These are phyloP conservation scores for Rauvolfia tetraphylla DNA, from an alignment of 257 asterid species.

Conservation along the genomic window DNA sequence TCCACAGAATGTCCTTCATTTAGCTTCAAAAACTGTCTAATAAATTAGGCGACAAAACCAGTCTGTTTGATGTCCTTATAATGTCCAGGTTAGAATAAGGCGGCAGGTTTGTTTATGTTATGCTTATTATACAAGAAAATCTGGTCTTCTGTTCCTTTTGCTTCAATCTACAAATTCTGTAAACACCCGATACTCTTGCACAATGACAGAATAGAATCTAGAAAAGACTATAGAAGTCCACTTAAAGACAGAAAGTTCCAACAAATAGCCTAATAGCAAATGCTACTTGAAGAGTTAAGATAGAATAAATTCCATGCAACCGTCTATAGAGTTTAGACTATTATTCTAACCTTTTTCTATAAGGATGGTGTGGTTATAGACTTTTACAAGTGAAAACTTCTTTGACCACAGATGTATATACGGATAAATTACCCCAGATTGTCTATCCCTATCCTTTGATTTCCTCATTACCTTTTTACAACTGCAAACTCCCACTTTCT, in stretches of 20 bases:
- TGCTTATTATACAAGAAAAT: background rate
- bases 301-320: background rate
- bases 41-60: background rate
- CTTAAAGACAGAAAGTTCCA: background rate
- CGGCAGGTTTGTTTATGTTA: background rate
- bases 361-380: background rate
- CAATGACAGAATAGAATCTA: background rate
- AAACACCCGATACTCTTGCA: background rate
- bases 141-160: background rate
- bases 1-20: background rate
- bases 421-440: background rate
- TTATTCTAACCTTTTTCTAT: background rate
- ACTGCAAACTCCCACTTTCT: too few relatives aligned
- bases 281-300: background rate
- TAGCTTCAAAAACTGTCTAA: background rate
- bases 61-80: background rate
- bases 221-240: background rate
- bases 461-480: too few relatives aligned
- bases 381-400: background rate
- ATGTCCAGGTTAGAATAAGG: background rate
- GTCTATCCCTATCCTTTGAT: background rate
- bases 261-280: too few relatives aligned
- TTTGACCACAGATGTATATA: background rate
- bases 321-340: background rate
- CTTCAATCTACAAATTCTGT: background rate